phyloP scores from a whole-genome alignment of 768 basidiomycete species.

The Leccinellum albellum region DNA sequence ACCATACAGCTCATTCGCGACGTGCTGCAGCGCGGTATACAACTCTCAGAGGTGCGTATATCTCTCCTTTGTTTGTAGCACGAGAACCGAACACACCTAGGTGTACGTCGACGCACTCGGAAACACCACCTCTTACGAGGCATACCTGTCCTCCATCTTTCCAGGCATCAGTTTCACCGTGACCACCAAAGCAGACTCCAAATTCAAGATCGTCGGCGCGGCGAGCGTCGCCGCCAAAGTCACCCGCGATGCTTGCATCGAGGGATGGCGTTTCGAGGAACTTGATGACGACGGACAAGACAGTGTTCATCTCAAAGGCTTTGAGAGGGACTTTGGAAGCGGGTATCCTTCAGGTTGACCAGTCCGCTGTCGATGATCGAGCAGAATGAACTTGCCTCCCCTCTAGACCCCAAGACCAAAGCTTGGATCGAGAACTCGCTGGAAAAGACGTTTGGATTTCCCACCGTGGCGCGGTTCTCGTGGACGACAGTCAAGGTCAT shows the following conservation, averaged over 20 bases:
- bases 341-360: slow-evolving; percentile 84
- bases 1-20: slow-evolving; percentile 86
- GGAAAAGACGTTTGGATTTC: slow-evolving; percentile 90
- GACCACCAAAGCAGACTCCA: slow-evolving; percentile 88
- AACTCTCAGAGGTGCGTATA: slow-evolving; percentile 65
- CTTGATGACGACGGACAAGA: slow-evolving; percentile 24
- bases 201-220: slow-evolving; percentile 95
- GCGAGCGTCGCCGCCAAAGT: slow-evolving; percentile 99
- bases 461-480: slow-evolving; percentile 85
- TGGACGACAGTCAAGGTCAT: slow-evolving; percentile 91
- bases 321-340: slow-evolving; percentile 54
- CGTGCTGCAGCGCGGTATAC: slow-evolving; percentile 75
- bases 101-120: slow-evolving; percentile 96
- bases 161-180: slow-evolving; percentile 87
- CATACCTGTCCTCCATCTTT: slow-evolving; percentile 75
- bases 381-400: not conserved
- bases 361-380: not conserved
- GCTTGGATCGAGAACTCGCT: slow-evolving; percentile 75
- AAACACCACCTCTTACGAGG: slow-evolving; percentile 78
- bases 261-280: slow-evolving; percentile 82
- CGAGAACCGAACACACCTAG: slow-evolving; percentile 34
- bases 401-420: slow-evolving; percentile 85
- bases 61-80: not conserved
- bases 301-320: slow-evolving; percentile 16
- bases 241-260: slow-evolving; percentile 86